Conservation (phyloP, 371 early-diverging fungal genomes). For the Zychaea mexicana region DNA sequence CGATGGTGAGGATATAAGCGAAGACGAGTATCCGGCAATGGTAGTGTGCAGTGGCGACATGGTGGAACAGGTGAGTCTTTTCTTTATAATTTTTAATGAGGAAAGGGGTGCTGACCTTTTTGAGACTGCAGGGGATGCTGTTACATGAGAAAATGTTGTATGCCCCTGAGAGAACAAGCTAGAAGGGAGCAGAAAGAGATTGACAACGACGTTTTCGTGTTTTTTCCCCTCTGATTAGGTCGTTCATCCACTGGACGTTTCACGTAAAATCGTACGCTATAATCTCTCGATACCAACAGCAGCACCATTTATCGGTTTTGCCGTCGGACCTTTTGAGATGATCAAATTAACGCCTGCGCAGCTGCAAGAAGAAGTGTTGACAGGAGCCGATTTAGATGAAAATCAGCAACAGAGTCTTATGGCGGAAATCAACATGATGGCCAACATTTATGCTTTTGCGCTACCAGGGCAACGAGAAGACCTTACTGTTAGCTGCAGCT, state of each 20-base stretch:
- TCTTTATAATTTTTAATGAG: too few relatives aligned
- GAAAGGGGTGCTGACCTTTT: not conserved
- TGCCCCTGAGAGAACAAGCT: not conserved
- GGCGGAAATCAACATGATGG: slow-evolving; percentile 54
- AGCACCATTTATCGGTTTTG: slow-evolving; percentile 76
- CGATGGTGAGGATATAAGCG: slow-evolving; percentile 46
- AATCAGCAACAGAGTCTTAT: slow-evolving; percentile 48
- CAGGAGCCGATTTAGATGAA: slow-evolving; percentile 49
- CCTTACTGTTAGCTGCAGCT: slow-evolving; percentile 63
- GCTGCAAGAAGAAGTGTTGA: slow-evolving; percentile 47
- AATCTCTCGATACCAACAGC: slow-evolving; percentile 63
- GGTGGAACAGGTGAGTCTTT: slow-evolving; percentile 61
- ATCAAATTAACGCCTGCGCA: slow-evolving; percentile 49
- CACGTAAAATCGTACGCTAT: slow-evolving; percentile 65
- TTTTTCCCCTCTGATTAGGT: too few relatives aligned
- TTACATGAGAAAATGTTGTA: not conserved
- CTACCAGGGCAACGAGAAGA: slow-evolving; percentile 60
- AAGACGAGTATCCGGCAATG: slow-evolving; percentile 58
- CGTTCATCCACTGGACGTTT: slow-evolving; percentile 61
- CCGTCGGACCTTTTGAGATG: slow-evolving; percentile 72
- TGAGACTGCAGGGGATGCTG: not conserved
- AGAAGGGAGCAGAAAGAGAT: too few relatives aligned
- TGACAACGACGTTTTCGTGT: too few relatives aligned
- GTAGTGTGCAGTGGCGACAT: slow-evolving; percentile 82
- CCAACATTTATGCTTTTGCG: slow-evolving; percentile 74